Evolutionary conservation across 2,329 filamentous ascomycete species (phyloP).

Genomic region (Cryphonectria japonica): DNA sequence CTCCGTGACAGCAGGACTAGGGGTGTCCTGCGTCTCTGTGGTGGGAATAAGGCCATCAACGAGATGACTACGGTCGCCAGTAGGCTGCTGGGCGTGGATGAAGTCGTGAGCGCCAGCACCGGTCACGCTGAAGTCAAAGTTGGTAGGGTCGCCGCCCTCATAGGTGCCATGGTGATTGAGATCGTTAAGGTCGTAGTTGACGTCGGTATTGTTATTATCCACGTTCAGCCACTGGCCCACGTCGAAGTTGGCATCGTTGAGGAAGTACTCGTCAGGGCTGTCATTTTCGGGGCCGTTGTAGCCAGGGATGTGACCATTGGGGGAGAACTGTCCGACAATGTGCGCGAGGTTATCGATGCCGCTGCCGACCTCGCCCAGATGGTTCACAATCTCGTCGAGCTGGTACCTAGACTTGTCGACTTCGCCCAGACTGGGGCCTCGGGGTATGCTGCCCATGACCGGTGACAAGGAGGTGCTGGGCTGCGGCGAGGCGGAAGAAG

Average conservation of each 20-base stretch:
- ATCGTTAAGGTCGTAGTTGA: constrained; percentile 52
- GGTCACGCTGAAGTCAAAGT: constrained; percentile 26
- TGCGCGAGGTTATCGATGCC: constrained; percentile 37
- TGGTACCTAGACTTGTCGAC: constrained; percentile 39
- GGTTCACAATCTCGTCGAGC: constrained; percentile 69
- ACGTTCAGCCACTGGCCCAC: constrained; percentile 46
- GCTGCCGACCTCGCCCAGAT: constrained; percentile 34
- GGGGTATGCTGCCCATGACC: constrained; percentile 42
- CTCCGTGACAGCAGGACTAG: constrained; percentile 54
- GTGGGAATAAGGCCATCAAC: constrained; percentile 28
- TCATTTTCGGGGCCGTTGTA: constrained; percentile 8
- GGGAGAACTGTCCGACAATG: constrained; percentile 18
- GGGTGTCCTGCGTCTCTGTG: constrained; percentile 40
- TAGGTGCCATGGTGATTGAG: constrained; percentile 39
- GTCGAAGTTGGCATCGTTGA: constrained; percentile 50
- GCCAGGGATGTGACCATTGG: constrained; percentile 23
- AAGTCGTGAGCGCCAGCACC: not conserved
- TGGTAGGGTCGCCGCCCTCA: constrained; percentile 30
- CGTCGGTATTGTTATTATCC: constrained; percentile 51
- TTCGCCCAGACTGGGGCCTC: constrained; percentile 19
- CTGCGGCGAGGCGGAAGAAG: constrained; percentile 49
- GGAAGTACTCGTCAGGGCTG: constrained; percentile 36
- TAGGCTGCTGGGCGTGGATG: not conserved
- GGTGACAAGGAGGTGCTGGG: constrained; percentile 72
- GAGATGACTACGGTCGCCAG: not conserved